These are phyloP conservation scores for Histomonas meleagridis DNA, from an alignment of 208 protist genomes.

Conservation along the genomic window DNA sequence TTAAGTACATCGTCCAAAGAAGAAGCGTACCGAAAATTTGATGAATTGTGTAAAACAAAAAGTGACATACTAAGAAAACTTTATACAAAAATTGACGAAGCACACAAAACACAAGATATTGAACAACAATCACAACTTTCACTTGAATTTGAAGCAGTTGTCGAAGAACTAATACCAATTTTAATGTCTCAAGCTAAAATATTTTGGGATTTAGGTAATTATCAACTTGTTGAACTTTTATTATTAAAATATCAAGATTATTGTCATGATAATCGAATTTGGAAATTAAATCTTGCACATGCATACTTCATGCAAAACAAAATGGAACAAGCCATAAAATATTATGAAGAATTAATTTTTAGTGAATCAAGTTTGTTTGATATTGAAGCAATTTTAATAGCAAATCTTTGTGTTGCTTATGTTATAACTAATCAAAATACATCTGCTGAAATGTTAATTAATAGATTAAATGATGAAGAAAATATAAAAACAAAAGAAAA, in stretches of 20 bases:
- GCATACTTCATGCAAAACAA: slow-evolving; percentile 50
- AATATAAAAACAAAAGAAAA: not conserved
- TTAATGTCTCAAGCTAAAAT: slow-evolving; percentile 75
- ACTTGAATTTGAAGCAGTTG: slow-evolving; percentile 55
- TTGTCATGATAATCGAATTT: slow-evolving; percentile 44
- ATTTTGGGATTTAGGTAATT: slow-evolving; percentile 90
- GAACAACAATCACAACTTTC: not conserved
- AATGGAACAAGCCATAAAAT: slow-evolving; percentile 41
- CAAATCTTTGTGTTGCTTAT: slow-evolving; percentile 51
- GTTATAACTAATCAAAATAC: slow-evolving; percentile 46
- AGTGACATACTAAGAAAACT: not conserved
- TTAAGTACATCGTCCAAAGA: not conserved
- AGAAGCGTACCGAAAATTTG: not conserved
- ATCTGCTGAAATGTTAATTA: slow-evolving; percentile 50
- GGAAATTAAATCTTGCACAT: slow-evolving; percentile 49
- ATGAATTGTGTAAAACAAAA: not conserved
- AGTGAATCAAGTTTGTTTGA: slow-evolving; percentile 39
- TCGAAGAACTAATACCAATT: slow-evolving; percentile 79
- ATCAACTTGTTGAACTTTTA: slow-evolving; percentile 72
- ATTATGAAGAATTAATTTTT: slow-evolving; percentile 47
- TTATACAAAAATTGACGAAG: not conserved
- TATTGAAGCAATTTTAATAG: slow-evolving; percentile 48
- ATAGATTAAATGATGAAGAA: slow-evolving; percentile 34
- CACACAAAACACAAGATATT: not conserved
- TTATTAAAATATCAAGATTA: slow-evolving; percentile 71